phyloP scores from a whole-genome alignment of 208 protist species.

The Tritrichomonas musculus region DNA sequence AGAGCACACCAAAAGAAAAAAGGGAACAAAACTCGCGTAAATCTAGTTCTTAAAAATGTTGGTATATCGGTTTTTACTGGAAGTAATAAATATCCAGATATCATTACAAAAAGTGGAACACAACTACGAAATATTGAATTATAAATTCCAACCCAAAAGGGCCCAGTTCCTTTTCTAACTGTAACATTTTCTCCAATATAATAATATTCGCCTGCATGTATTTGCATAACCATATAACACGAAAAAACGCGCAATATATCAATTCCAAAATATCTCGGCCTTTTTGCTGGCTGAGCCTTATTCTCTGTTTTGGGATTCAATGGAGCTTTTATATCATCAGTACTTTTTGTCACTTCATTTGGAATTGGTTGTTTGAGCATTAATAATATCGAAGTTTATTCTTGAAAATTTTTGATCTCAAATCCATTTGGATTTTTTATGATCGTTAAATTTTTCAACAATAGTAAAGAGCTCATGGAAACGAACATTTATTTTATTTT shows the following conservation, averaged over 20 bases:
- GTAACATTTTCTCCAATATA: background rate
- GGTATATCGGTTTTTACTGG: background rate
- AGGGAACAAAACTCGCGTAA: background rate
- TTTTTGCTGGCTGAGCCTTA: background rate
- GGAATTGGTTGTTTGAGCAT: too few relatives aligned
- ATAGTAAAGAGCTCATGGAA: too few relatives aligned
- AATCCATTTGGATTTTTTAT: too few relatives aligned
- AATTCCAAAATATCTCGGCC: background rate
- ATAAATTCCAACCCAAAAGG: background rate
- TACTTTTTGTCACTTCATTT: too few relatives aligned
- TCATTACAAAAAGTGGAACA: background rate
- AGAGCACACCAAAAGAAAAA: background rate
- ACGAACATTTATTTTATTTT: too few relatives aligned
- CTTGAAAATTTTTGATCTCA: too few relatives aligned
- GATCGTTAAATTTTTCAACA: too few relatives aligned
- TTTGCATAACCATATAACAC: background rate
- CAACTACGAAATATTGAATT: background rate
- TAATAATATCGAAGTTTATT: too few relatives aligned
- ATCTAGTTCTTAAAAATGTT: background rate
- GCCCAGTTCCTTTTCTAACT: background rate
- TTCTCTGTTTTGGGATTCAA: too few relatives aligned
- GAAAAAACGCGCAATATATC: background rate
- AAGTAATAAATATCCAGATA: background rate
- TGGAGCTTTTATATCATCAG: too few relatives aligned
- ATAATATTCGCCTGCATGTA: background rate